Conservation (phyloP, 2,329 filamentous ascomycete species). For the Colletotrichum aenigma region DNA sequence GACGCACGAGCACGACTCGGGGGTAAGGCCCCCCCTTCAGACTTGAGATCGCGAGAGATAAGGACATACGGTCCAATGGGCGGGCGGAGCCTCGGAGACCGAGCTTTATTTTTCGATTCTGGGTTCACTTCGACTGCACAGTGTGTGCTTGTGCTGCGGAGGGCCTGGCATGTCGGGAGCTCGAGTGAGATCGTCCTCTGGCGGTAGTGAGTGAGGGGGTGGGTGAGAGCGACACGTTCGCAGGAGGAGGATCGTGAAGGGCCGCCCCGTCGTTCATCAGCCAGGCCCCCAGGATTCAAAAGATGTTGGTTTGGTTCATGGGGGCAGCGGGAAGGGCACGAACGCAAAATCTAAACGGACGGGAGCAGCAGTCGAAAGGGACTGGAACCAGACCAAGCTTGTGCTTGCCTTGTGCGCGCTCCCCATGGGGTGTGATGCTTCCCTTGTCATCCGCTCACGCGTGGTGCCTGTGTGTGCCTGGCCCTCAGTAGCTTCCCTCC, state of each 20-base stretch:
- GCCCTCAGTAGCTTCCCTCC: neutral
- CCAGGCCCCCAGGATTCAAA: neutral
- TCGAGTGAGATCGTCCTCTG: neutral
- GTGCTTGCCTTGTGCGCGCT: neutral
- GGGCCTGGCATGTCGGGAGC: neutral
- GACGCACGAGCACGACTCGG: neutral
- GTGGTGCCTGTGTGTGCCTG: neutral
- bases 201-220: neutral
- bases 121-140: neutral
- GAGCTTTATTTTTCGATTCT: neutral
- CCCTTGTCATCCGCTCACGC: constrained; percentile 8
- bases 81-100: neutral
- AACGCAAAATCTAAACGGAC: neutral
- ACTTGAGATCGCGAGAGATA: neutral
- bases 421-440: constrained; percentile 4
- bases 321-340: neutral
- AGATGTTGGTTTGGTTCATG: neutral
- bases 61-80: neutral
- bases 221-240: neutral
- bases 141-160: neutral
- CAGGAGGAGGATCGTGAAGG: neutral
- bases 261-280: neutral
- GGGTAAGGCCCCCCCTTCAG: neutral
- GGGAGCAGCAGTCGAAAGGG: neutral
- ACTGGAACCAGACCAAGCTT: neutral